phyloP scores from a whole-genome alignment of 768 basidiomycete species.

The Brasilioporus rufonigricans region DNA sequence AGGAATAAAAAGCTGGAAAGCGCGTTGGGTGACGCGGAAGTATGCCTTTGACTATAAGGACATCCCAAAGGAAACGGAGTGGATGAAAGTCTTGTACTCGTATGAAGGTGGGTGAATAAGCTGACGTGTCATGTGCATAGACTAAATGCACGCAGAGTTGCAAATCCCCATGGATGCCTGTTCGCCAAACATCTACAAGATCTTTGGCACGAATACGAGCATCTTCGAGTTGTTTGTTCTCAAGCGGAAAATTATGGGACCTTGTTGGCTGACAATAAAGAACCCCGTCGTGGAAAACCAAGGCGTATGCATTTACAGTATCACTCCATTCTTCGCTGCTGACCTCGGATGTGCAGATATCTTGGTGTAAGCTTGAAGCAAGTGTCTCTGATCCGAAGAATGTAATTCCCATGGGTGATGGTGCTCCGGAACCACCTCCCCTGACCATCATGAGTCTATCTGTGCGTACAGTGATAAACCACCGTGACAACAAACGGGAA shows the following conservation, averaged over 20 bases:
- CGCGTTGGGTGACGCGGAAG: slow-evolving; percentile 82
- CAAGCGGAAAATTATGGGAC: slow-evolving; percentile 98
- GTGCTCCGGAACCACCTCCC: slow-evolving; percentile 78
- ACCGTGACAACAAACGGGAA: slow-evolving; percentile 91
- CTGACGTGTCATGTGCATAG: not conserved
- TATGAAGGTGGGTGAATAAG: slow-evolving; percentile 64
- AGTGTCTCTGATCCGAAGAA: slow-evolving; percentile 83
- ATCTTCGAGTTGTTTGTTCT: slow-evolving; percentile 92
- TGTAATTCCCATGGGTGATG: slow-evolving; percentile 78
- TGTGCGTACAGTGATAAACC: slow-evolving; percentile 88
- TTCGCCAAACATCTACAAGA: slow-evolving; percentile 80
- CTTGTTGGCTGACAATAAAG: slow-evolving; percentile 92
- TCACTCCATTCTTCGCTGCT: not conserved
- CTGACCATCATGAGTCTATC: slow-evolving; percentile 89
- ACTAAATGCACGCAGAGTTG: slow-evolving; percentile 17
- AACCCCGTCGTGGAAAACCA: slow-evolving; percentile 71
- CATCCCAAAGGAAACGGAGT: slow-evolving; percentile 79
- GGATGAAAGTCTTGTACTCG: slow-evolving; percentile 92
- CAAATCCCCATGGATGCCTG: slow-evolving; percentile 68
- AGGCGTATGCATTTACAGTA: slow-evolving; percentile 59
- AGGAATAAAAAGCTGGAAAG: slow-evolving; percentile 73
- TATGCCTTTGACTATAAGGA: slow-evolving; percentile 84
- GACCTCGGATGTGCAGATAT: slow-evolving; percentile 53
- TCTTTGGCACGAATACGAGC: slow-evolving; percentile 89
- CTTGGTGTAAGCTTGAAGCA: slow-evolving; percentile 96